Evolutionary conservation across 371 early-diverging fungal species (phyloP), one percentile per base, ranked within the genome.

Genomic region (Homolaphlyctis polyrhiza): DNA sequence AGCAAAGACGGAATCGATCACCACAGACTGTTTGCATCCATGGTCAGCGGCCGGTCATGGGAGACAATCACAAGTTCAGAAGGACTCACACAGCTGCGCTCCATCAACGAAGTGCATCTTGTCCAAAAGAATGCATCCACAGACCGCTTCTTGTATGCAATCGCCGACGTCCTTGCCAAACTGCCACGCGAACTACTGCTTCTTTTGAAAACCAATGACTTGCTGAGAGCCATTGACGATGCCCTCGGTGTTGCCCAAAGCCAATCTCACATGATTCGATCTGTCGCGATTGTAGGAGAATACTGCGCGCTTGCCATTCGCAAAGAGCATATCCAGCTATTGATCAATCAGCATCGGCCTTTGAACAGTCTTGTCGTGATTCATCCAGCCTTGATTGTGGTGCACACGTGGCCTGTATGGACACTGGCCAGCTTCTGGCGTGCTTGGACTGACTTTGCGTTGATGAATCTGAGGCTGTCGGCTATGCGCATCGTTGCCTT

Each of bases 1-100:
- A 47, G 49, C 2, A 23, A 47, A 25, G 43, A 62, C 23, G 35
- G 55, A 33, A 23, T 91, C 28, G 89, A 90, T 61, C 79, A 89
- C 23, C 91, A 95, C 72, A 73, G 86, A 13, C 66, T 95, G 29
- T 93, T 95, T 67, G 86, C 94, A 1, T 87, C 84, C 48, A 90
- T 95, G 71, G 66, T 95, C 35, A 93, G 94, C 0, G 95, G 93
- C 0, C 86, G 92, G 30, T 81, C 84, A 62, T 95, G 96, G 95
- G 79, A 82, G 0, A 81, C 82, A 4, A 84, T 91, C 4, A 55
- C 68, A n/a, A n/a, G n/a, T n/a, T n/a, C n/a, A n/a, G n/a, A n/a
- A n/a, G n/a, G n/a, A n/a, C n/a, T n/a, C n/a, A n/a, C n/a, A 18
- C 39, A 11, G 39, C 39, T 39, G 39, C 39, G 39, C 39, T 39